These are phyloP conservation scores for Neoboletus subvelutipes DNA, from an alignment of 768 basidiomycete species.

Conservation along the genomic window DNA sequence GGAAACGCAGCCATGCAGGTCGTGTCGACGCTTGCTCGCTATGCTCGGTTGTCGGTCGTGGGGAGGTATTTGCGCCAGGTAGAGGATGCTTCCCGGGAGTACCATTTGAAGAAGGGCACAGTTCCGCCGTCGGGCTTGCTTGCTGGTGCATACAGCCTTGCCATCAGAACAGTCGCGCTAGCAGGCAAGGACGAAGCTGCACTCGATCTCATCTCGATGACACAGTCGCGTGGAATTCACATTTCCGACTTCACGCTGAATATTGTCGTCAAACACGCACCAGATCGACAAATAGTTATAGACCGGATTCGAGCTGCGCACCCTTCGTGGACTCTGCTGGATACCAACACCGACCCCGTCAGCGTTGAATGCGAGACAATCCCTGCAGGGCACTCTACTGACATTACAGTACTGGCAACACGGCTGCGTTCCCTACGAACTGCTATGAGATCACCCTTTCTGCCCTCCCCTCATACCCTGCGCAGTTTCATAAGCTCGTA, in stretches of 20 bases:
- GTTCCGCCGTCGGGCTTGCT: slow-evolving; percentile 11
- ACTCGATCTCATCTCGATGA: slow-evolving; percentile 43
- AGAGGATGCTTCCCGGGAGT: slow-evolving; percentile 15
- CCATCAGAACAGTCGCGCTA: slow-evolving; percentile 42
- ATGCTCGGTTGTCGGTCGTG: slow-evolving; percentile 36
- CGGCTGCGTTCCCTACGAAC: slow-evolving; percentile 27
- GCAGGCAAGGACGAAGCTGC: slow-evolving; percentile 42
- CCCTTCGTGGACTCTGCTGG: slow-evolving; percentile 13
- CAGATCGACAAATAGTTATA: slow-evolving; percentile 3
- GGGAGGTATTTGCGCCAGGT: slow-evolving; percentile 40
- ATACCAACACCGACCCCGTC: background rate
- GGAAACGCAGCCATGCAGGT: slow-evolving; percentile 21
- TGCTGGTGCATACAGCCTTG: slow-evolving; percentile 33
- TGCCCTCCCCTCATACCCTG: slow-evolving; percentile 21
- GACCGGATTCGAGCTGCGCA: slow-evolving; percentile 11
- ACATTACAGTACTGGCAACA: slow-evolving; percentile 13
- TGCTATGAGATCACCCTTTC: slow-evolving; percentile 23
- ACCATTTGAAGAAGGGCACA: slow-evolving; percentile 3
- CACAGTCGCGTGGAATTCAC: slow-evolving; percentile 25
- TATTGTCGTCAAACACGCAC: slow-evolving; percentile 29
- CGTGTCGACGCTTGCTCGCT: slow-evolving; percentile 44
- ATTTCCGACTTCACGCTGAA: slow-evolving; percentile 40
- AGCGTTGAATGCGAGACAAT: background rate
- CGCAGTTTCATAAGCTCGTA: slow-evolving; percentile 23
- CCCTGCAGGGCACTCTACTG: background rate